Conservation (phyloP, 352 stramenopile species). For the Halophytophthora polymorphica region DNA sequence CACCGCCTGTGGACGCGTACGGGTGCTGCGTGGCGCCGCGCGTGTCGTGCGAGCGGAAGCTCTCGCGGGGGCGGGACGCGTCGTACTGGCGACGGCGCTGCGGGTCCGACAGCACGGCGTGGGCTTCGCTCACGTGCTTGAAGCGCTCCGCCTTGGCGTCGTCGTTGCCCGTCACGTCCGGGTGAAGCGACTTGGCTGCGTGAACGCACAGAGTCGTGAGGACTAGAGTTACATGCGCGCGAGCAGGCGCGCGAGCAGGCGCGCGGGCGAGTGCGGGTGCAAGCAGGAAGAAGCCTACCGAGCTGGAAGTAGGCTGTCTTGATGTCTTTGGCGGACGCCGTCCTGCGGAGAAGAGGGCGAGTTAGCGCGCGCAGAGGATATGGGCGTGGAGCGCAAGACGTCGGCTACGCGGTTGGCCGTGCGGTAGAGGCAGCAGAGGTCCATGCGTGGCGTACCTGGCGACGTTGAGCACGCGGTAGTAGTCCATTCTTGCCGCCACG, state of each 20-base stretch:
- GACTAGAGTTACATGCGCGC: background rate
- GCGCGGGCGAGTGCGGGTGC: too few species aligned
- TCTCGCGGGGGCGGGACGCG: conserved; percentile 39
- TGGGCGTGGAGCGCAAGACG: background rate
- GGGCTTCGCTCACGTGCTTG: conserved; percentile 77
- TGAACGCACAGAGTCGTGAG: background rate
- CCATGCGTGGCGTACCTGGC: conserved; percentile 32
- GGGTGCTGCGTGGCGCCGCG: conserved; percentile 44
- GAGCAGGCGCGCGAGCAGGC: too few species aligned
- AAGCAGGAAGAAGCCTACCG: conserved; percentile 23
- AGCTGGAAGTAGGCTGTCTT: conserved; percentile 79
- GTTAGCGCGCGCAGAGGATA: background rate
- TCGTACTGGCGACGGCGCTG: conserved; percentile 62
- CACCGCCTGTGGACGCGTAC: conserved; percentile 39
- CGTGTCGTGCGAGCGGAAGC: conserved; percentile 41
- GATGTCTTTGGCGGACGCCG: conserved; percentile 68
- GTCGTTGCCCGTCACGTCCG: conserved; percentile 84
- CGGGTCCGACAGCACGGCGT: conserved; percentile 73
- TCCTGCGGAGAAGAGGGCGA: conserved; percentile 19
- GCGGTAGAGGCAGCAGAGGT: background rate
- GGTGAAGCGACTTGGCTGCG: conserved; percentile 77
- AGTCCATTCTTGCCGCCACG: conserved; percentile 51
- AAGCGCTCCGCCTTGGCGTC: conserved; percentile 80
- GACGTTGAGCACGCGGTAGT: conserved; percentile 81
- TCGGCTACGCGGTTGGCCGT: background rate